These are phyloP conservation scores for Acanthamoeba comandoni DNA, from an alignment of 208 protist genomes.

Conservation along the genomic window DNA sequence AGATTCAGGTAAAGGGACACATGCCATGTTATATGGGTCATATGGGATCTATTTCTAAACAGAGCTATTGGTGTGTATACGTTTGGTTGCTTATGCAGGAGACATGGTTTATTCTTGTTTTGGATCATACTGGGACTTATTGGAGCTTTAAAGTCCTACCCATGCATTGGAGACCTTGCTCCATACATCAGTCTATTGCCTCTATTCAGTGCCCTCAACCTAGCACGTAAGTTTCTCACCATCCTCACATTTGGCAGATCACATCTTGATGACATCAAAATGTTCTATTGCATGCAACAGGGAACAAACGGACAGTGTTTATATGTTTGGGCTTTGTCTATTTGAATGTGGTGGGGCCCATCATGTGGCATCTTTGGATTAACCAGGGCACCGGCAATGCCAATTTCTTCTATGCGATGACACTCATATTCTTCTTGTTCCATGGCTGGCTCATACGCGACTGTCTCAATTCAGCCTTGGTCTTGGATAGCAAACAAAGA, in stretches of 20 bases:
- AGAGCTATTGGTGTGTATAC: neutral
- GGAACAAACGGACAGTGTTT: constrained; percentile 69
- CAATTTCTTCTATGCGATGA: constrained; percentile 74
- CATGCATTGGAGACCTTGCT: constrained; percentile 57
- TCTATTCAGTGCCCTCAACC: constrained; percentile 56
- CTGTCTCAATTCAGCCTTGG: constrained; percentile 50
- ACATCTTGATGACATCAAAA: neutral
- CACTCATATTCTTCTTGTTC: constrained; percentile 67
- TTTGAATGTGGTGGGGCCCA: constrained; percentile 56
- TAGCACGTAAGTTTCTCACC: constrained; percentile 9
- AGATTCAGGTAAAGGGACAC: constrained; percentile 72
- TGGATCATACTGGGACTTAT: constrained; percentile 73
- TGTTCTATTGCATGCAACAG: neutral
- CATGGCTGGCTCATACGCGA: constrained; percentile 72
- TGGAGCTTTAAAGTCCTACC: constrained; percentile 68
- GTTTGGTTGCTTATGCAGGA: neutral
- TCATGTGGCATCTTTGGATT: constrained; percentile 73
- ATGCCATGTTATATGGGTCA: no score
- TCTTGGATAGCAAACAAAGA: neutral
- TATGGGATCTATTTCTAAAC: neutral
- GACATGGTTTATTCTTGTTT: constrained; percentile 56
- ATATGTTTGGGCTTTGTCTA: constrained; percentile 59
- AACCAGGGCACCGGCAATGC: constrained; percentile 68
- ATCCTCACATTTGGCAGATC: neutral
- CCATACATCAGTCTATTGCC: constrained; percentile 65